Evolutionary conservation across 1,284 basidiomycete species (phyloP), one percentile per base, ranked within the genome.

Genomic region (Cutaneotrichosporon sp.): DNA sequence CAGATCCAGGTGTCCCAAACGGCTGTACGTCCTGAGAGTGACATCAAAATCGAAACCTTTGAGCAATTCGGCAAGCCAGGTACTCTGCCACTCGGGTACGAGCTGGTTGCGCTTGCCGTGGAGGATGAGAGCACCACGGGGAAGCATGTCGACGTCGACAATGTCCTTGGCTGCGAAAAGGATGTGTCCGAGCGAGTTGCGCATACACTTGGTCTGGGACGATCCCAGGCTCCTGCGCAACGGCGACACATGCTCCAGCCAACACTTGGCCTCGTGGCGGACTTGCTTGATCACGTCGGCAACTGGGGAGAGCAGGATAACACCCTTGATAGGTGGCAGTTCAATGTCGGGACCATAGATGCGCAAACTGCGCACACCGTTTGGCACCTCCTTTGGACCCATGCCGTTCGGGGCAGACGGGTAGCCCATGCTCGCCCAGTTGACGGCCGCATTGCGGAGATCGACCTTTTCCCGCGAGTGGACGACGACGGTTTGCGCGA

Each of bases 241-340:
- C 14, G 70, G 66, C 27, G 63, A 65, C n/a, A 77, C 55, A 44
- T 75, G 72, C 55, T 76, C 75, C 12, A 75, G 57, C 27, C 70
- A 74, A 17, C 61, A 61, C 35, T 65, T 62, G 22, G 68, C 63
- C 45, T 76, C 63, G 48, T 64, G 57, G 27, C 71, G 59, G 51
- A 68, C 73, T 22, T 71, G 71, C 49, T 74, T 74, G 58, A 76
- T 70, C 11, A 76, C 68, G 56, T 77, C 75, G 34, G 65, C 63
- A n/a, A 75, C 59, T 7, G 74, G 73, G 2, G 70, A 63, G 8
- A 76, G 57, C 38, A 76, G 61, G 32, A 76, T 71, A 1, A 76
- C 59, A 19, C 76, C 75, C 1, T 64, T 64, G 20, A 76, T 45
- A 0, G 59, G 59, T 0, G 74, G 74, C 1, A 75, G 55, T 10